phyloP scores from a whole-genome alignment of 768 basidiomycete species.

The Boletus vermiculosoides region DNA sequence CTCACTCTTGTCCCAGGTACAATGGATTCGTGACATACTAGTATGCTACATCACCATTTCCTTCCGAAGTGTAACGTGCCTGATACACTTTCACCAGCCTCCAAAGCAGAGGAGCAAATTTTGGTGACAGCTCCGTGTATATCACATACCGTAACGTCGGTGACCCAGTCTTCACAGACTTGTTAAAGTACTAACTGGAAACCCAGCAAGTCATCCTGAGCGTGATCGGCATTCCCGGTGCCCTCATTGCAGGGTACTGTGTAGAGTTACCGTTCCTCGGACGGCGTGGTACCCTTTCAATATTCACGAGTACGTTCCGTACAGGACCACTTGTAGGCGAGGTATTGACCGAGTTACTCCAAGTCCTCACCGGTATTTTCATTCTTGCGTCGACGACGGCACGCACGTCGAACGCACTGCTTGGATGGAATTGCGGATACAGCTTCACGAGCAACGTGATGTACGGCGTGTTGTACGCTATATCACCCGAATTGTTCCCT shows the following conservation, averaged over 20 bases:
- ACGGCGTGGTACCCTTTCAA: slow-evolving; percentile 50
- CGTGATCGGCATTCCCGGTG: slow-evolving; percentile 57
- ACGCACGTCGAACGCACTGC: slow-evolving; percentile 47
- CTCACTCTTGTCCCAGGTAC: slow-evolving; percentile 34
- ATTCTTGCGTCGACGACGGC: slow-evolving; percentile 58
- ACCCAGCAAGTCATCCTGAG: slow-evolving; percentile 54
- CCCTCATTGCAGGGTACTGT: slow-evolving; percentile 51
- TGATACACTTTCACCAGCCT: slow-evolving; percentile 41
- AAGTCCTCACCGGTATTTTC: slow-evolving; percentile 54
- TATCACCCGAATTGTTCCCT: slow-evolving; percentile 53
- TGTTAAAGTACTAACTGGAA: slow-evolving; percentile 7
- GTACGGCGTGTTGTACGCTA: slow-evolving; percentile 48
- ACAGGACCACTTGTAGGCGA: neutral
- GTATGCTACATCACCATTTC: slow-evolving; percentile 25
- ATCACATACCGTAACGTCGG: slow-evolving; percentile 72
- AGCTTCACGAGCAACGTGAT: slow-evolving; percentile 56
- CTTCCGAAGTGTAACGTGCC: neutral
- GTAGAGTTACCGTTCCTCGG: slow-evolving; percentile 53
- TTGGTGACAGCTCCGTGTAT: slow-evolving; percentile 67
- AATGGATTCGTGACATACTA: slow-evolving; percentile 54
- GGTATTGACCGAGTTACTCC: neutral
- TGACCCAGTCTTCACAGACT: neutral
- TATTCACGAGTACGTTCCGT: slow-evolving; percentile 43
- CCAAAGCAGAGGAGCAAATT: slow-evolving; percentile 60
- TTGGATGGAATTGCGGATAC: slow-evolving; percentile 61